Evolutionary conservation across 768 basidiomycete genomes (phyloP), one percentile per base, ranked within the genome.

Genomic region (Serendipita sp.): DNA sequence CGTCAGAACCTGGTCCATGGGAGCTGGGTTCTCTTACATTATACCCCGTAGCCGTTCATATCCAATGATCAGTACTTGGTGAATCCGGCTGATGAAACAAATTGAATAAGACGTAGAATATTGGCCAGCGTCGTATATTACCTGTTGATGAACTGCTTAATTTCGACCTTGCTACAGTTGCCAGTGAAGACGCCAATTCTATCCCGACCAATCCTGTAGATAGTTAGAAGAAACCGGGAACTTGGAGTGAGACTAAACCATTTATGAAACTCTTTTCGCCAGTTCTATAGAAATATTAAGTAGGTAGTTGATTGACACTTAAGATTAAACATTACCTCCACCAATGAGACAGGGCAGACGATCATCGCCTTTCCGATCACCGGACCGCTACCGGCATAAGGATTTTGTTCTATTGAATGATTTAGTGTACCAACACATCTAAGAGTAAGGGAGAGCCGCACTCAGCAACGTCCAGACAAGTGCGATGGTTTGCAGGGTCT

Each of bases 181-280:
- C 81, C 85, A 0, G 78, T 76, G 63, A 85, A 77, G 11, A 86
- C 75, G 42, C 79, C 77, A 2, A 86, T 67, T 9, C 81, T 76
- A 66, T 82, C 79, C 53, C 76, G 74, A 20, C 82, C 79, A 31
- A 82, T 71, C 81, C 81, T 82, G 56, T 34, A 7, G n/a, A 50
- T 26, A 56, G 26, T 63, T 26, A 44, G 43, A 13, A 42, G 51
- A 3, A 41, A 60, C 62, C 31, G 60, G 62, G 43, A 33, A 16
- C 30, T 34, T 41, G 42, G 5, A 16, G 75, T 22, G 76, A 70
- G 61, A 76, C 76, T 85, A 31, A 75, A 83, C 94, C 96, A 99
- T 75, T 98, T 98, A 67, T 86, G 79, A 70, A 99, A 92, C 71
- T 99, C 96, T 43, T 83, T 84, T 70, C 83, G 86, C 96, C 96